Evolutionary conservation across 2,329 filamentous ascomycete species (phyloP), one percentile per base, ranked within the genome.

Genomic region (Colletotrichum zoysiae): DNA sequence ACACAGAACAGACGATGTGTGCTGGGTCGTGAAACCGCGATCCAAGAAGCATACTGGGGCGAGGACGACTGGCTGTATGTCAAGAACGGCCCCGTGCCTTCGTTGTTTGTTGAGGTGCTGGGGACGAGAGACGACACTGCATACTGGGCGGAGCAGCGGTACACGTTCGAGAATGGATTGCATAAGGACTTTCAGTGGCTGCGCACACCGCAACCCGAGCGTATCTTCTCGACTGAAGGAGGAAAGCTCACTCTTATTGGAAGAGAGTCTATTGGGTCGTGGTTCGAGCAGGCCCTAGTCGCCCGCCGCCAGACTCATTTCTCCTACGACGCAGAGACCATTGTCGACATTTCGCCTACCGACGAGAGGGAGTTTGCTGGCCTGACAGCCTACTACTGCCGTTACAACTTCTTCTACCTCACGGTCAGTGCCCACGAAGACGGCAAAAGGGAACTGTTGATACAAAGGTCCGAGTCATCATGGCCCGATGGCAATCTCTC

Each of bases 321-420:
- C 78, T 89, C 87, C 1, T 89, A 87, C 75, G 88, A 90, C 67
- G 88, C 88, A 61, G 88, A 90, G 78, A 90, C 88, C 0, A 79
- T 84, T 0, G 74, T 90, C 3, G 82, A 85, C 69, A 90, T 89
- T 75, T 79, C 81, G 0, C 89, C 89, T 0, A 78, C 79, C 0
- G 89, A 91, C 75, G 88, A 90, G 81, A 83, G 89, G 14, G 85
- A 90, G 74, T 91, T 89, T 71, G 89, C 89, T 0, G 89, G 89
- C 0, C 80, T 91, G 9, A 87, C 86, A 16, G 87, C 88, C 0
- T 91, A 91, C 78, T 91, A 91, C 80, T 88, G 86, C 76, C 87
- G 89, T 4, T 91, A 83, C 80, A 91, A 91, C 79, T 91, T 90
- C 79, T 91, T 90, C 81, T 91, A 91, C 74, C 82, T 91, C 7